Evolutionary conservation across 495 filamentous ascomycete genomes (phyloP).

Genomic region (Trypethelium eluteriae): DNA sequence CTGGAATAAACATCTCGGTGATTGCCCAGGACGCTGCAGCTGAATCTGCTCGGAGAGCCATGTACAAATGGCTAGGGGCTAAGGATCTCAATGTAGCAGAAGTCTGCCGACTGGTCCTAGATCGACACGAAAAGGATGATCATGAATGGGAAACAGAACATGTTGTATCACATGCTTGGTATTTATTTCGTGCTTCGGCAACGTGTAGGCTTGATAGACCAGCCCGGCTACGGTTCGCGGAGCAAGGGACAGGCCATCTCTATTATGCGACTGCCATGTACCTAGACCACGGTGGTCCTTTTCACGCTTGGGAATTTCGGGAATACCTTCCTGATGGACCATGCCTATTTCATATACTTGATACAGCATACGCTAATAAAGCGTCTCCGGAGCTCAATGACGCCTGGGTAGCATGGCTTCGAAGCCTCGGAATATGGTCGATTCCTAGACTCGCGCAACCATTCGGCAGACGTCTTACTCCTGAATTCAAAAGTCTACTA

Average conservation of each 20-base stretch:
- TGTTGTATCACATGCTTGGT: not conserved
- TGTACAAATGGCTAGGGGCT: constrained; percentile 6
- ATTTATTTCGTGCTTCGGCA: not conserved
- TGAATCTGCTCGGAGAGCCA: not conserved
- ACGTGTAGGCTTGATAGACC: not conserved
- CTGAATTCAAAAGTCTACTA: not conserved
- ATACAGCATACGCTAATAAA: not conserved
- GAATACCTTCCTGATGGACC: not conserved
- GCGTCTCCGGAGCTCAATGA: not conserved
- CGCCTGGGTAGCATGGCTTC: not conserved
- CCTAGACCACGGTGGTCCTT: not conserved
- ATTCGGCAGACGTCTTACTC: not conserved
- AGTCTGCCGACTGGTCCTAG: constrained; percentile 7
- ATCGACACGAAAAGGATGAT: not conserved
- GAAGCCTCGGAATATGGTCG: not conserved
- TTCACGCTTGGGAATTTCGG: not conserved
- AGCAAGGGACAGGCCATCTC: not conserved
- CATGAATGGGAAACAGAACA: not conserved
- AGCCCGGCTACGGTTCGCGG: not conserved
- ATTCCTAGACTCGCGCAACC: not conserved
- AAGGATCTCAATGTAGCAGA: not conserved
- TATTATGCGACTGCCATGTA: not conserved
- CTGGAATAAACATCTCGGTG: constrained; percentile 11
- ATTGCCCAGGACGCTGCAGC: not conserved
- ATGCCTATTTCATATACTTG: not conserved